Evolutionary conservation across 163 green algal species (phyloP).

Genomic region (Trebouxia gelatinosa): DNA sequence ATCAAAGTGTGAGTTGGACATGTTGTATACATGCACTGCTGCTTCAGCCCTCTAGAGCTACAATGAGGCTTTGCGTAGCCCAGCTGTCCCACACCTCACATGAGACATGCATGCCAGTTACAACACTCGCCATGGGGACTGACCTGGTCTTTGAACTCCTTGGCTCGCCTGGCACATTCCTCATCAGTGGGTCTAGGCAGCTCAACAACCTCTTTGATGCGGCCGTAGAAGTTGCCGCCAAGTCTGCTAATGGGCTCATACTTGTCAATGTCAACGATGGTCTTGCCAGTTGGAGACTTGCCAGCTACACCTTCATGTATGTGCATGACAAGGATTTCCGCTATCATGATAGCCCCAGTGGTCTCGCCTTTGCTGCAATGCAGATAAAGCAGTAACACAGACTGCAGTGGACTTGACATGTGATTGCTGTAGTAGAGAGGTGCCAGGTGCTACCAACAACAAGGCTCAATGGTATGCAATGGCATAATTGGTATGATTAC

Average conservation of each 20-base stretch:
- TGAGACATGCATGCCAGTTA: background rate
- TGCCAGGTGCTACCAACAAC: too few relatives aligned
- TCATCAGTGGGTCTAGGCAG: slow-evolving; percentile 60
- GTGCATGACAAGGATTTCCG: slow-evolving; percentile 84
- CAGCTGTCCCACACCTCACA: background rate
- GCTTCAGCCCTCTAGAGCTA: background rate
- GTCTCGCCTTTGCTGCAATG: slow-evolving; percentile 47
- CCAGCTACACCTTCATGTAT: slow-evolving; percentile 67
- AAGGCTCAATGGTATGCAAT: too few relatives aligned
- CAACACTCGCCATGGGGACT: too few relatives aligned
- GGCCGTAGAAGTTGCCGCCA: slow-evolving; percentile 71
- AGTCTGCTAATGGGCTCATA: slow-evolving; percentile 59
- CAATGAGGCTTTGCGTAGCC: background rate
- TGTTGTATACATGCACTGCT: background rate
- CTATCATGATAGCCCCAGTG: slow-evolving; percentile 78
- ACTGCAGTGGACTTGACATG: background rate
- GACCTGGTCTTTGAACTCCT: background rate
- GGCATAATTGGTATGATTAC: too few relatives aligned
- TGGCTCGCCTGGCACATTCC: background rate
- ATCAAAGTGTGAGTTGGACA: background rate
- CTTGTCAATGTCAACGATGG: slow-evolving; percentile 69
- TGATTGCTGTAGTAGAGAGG: background rate
- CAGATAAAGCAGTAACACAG: background rate
- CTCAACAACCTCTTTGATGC: slow-evolving; percentile 68
- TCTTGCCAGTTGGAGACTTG: slow-evolving; percentile 62